These are phyloP conservation scores for Alternaria solani DNA, from an alignment of 2,329 filamentous ascomycete genomes.

Conservation along the genomic window DNA sequence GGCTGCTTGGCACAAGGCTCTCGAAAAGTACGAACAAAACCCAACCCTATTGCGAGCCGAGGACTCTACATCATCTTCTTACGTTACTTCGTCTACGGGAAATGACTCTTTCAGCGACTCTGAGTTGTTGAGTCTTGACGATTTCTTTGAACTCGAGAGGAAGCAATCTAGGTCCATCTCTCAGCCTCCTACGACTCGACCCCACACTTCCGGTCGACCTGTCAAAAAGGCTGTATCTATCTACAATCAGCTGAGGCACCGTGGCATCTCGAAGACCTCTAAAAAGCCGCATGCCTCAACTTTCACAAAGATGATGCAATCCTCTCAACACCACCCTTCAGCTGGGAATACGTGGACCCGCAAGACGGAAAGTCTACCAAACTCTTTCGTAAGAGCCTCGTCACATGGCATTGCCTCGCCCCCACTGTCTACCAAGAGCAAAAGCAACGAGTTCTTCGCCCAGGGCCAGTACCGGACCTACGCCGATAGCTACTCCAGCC, in stretches of 20 bases:
- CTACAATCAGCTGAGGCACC: slow-evolving; percentile 27
- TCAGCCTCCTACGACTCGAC: slow-evolving; percentile 46
- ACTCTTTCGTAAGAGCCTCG: slow-evolving; percentile 61
- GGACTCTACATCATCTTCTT: slow-evolving; percentile 39
- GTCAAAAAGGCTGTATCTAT: slow-evolving; percentile 40
- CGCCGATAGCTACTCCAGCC: slow-evolving; percentile 30
- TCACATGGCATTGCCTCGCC: slow-evolving; percentile 38
- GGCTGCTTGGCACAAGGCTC: slow-evolving; percentile 63
- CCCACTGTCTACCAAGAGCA: slow-evolving; percentile 39
- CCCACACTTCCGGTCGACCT: slow-evolving; percentile 24
- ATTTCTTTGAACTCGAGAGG: slow-evolving; percentile 38
- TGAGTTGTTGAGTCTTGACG: slow-evolving; percentile 43
- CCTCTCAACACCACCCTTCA: slow-evolving; percentile 56
- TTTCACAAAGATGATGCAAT: slow-evolving; percentile 63
- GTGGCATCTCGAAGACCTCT: slow-evolving; percentile 33
- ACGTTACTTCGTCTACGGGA: slow-evolving; percentile 38
- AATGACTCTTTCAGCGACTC: slow-evolving; percentile 44
- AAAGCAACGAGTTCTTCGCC: slow-evolving; percentile 31
- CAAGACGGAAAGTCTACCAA: slow-evolving; percentile 54
- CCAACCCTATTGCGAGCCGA: slow-evolving; percentile 49
- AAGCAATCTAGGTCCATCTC: slow-evolving; percentile 40
- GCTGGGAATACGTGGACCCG: slow-evolving; percentile 62
- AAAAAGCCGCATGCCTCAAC: slow-evolving; percentile 30
- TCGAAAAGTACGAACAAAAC: slow-evolving; percentile 61
- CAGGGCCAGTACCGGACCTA: slow-evolving; percentile 34